Percentiles rank a stretch among this genome's conserved stretches.
Conservation (phyloP, 768 basidiomycete species). For the Mycena crocata region DNA sequence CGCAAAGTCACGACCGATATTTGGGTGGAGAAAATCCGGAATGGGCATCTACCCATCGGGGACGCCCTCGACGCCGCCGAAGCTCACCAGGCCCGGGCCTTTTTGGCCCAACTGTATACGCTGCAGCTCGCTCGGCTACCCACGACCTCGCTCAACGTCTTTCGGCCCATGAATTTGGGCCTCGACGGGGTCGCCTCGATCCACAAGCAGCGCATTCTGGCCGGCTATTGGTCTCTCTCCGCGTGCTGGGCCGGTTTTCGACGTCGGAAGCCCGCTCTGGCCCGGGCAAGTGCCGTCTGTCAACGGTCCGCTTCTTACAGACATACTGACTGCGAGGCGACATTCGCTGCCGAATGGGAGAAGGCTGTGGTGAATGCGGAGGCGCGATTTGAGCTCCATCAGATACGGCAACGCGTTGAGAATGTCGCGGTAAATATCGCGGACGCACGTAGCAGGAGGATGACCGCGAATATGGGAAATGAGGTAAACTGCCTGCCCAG, state of each 20-base stretch:
- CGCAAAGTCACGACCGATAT: not conserved
- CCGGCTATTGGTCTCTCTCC: not conserved
- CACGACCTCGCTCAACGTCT: conserved; percentile 10
- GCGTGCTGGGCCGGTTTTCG: not conserved
- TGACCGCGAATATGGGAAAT: no score
- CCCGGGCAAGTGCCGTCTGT: not conserved
- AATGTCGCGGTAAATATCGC: not conserved
- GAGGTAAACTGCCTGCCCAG: not conserved
- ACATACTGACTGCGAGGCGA: not conserved
- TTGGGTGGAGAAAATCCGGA: not conserved
- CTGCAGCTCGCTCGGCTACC: not conserved
- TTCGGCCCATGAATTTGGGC: not conserved
- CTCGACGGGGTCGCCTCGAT: not conserved
- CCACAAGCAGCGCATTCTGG: not conserved
- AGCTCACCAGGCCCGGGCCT: not conserved
- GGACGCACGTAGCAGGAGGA: not conserved
- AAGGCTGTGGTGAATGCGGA: not conserved
- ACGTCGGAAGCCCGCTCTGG: not conserved
- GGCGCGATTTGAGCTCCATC: not conserved
- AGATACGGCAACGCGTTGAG: not conserved
- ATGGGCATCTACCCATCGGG: not conserved
- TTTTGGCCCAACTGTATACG: conserved; percentile 4
- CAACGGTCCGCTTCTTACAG: not conserved
- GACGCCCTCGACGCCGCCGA: conserved; percentile 20
- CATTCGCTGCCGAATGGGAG: not conserved